Conservation (phyloP, 345 rosid genomes). For the Eucalyptus erythrocorys region DNA sequence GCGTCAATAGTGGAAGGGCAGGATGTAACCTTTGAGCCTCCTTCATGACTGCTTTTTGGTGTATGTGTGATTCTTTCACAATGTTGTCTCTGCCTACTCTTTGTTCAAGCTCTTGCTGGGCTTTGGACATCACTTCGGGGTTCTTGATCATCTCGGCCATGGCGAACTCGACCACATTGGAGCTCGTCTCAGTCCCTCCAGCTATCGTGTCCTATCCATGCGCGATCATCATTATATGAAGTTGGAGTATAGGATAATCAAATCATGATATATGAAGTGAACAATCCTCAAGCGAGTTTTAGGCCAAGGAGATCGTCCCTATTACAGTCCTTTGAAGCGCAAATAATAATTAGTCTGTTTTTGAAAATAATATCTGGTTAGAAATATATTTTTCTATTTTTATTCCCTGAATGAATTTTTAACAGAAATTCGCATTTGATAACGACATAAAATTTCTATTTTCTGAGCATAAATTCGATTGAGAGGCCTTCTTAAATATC, state of each 20-base stretch:
- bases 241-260: neutral
- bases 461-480: accelerated
- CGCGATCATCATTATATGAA: neutral
- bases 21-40: slow-evolving; percentile 40
- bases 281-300: neutral
- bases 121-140: slow-evolving; percentile 20
- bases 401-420: no score
- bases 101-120: slow-evolving; percentile 30
- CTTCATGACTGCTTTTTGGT: slow-evolving; percentile 24
- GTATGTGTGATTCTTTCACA: slow-evolving; percentile 37
- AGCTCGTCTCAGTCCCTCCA: slow-evolving; percentile 36
- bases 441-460: no score
- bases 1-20: slow-evolving; percentile 25
- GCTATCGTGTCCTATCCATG: slow-evolving; percentile 32
- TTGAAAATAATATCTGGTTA: accelerated
- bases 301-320: neutral
- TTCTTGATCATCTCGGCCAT: slow-evolving; percentile 39
- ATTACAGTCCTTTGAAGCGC: no score
- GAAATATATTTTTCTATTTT: no score
- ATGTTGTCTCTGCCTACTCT: slow-evolving; percentile 23
- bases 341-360: no score
- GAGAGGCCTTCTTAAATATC: no score
- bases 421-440: accelerated
- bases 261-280: neutral
- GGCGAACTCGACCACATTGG: slow-evolving; percentile 30